Evolutionary conservation across 441 rosid genomes (phyloP).

Genomic region (Syzygium syzygioides): DNA sequence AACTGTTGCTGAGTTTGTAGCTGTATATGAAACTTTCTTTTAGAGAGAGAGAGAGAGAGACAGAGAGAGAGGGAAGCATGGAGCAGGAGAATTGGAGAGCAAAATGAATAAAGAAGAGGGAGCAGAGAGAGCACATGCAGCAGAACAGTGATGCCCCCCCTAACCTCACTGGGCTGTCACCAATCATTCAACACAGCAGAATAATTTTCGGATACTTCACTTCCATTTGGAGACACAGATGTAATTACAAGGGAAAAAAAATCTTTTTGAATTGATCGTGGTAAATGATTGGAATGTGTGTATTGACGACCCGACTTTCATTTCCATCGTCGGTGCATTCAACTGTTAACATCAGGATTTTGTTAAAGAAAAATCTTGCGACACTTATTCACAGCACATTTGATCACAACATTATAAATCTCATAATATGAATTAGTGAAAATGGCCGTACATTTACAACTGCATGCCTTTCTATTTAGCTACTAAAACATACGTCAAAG

Average conservation of each 20-base stretch:
- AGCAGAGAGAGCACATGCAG: slow-evolving; percentile 30
- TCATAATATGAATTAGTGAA: neutral
- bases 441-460: neutral
- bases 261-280: neutral
- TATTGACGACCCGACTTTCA: neutral
- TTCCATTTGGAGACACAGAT: neutral
- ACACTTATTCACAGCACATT: neutral
- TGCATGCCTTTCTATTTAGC: neutral
- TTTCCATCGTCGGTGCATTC: neutral
- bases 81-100: neutral
- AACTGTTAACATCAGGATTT: neutral
- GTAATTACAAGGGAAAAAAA: neutral
- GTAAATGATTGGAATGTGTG: neutral
- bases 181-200: neutral
- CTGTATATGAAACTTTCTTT: neutral
- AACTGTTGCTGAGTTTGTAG: slow-evolving; percentile 5
- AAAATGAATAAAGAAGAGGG: neutral
- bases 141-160: slow-evolving; percentile 23
- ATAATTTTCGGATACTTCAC: neutral
- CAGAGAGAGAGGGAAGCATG: neutral
- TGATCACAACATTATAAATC: neutral
- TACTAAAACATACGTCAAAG: no score
- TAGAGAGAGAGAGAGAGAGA: neutral
- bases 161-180: neutral
- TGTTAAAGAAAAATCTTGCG: neutral